phyloP scores from a whole-genome alignment of 176 grass and related monocot genomes.

The Pharus latifolius region DNA sequence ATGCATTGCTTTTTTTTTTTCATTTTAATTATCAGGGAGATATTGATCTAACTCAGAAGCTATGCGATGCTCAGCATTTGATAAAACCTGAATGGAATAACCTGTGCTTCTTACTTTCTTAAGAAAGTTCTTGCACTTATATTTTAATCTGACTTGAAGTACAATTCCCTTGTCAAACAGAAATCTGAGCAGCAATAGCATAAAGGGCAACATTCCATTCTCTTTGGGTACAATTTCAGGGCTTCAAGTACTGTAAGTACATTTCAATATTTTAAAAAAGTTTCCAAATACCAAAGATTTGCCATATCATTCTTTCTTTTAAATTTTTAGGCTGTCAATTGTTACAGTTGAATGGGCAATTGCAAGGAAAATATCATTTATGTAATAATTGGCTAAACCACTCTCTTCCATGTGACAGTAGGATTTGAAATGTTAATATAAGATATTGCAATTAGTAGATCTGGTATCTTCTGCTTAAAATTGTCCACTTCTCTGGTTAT shows the following conservation, averaged over 20 bases:
- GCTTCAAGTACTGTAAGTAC: conserved; percentile 76
- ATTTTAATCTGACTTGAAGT: conserved; percentile 9
- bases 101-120: background rate
- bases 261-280: background rate
- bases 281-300: no score
- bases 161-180: conserved; percentile 24
- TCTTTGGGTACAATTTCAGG: conserved; percentile 65
- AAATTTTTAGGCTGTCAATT: background rate
- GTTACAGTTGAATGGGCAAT: background rate
- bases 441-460: background rate
- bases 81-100: background rate
- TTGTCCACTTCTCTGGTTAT: background rate
- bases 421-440: background rate
- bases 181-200: conserved; percentile 91
- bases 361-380: background rate
- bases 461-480: background rate
- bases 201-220: conserved; percentile 62
- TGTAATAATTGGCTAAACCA: background rate
- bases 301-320: no score
- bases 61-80: background rate
- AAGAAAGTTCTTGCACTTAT: background rate
- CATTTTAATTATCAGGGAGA: background rate
- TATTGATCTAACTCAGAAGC: background rate
- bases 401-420: background rate
- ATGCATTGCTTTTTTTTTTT: background rate